Evolutionary conservation across 495 filamentous ascomycete genomes (phyloP).

Genomic region (Penicillium argentinense): DNA sequence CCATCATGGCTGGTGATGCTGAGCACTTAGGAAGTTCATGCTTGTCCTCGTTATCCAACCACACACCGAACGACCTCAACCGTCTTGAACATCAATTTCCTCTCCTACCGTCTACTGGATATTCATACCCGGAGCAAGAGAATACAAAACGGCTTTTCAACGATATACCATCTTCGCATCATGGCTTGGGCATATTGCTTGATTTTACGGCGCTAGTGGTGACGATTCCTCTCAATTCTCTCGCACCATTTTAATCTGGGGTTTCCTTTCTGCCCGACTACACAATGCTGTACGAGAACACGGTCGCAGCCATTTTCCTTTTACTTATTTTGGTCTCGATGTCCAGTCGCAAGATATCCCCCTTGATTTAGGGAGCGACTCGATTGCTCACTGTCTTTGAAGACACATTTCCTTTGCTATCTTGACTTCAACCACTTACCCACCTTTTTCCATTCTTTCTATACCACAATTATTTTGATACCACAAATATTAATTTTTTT

Average conservation of each 20-base stretch:
- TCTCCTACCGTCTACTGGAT: too few species aligned
- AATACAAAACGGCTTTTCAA: too few species aligned
- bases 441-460: background rate
- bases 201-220: conserved; percentile 23
- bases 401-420: background rate
- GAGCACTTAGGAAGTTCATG: background rate
- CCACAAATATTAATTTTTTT: conserved; percentile 6
- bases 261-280: conserved; percentile 10
- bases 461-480: conserved; percentile 11
- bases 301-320: conserved; percentile 16
- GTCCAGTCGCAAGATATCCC: background rate
- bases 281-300: conserved; percentile 29
- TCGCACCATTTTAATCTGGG: conserved; percentile 13
- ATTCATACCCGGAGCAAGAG: too few species aligned
- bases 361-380: conserved; percentile 11
- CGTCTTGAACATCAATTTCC: background rate
- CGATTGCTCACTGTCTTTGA: background rate
- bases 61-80: background rate
- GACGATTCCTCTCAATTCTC: conserved; percentile 12
- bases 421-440: conserved; percentile 2
- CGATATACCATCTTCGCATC: too few species aligned
- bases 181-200: conserved; percentile 17
- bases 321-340: background rate
- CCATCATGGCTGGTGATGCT: conserved; percentile 7
- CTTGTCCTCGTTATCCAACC: conserved; percentile 1